These are phyloP conservation scores for Acacia confusa DNA, from an alignment of 306 rosid genomes.

Conservation along the genomic window DNA sequence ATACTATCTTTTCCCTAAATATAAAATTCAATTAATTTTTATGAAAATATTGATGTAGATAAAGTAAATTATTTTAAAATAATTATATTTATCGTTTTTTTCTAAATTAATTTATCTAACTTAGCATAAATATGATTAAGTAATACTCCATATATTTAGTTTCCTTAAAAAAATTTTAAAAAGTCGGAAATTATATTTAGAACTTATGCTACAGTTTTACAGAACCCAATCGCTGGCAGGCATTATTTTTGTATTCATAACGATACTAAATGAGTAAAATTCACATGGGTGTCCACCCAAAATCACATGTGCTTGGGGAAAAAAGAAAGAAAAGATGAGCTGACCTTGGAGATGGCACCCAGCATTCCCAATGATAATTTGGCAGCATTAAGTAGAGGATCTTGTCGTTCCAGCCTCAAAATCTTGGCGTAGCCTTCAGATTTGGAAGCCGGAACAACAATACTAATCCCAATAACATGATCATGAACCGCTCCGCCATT, in stretches of 20 bases:
- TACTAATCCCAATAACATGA: slow-evolving; percentile 51
- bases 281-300: neutral
- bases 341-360: slow-evolving; percentile 82
- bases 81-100: no score
- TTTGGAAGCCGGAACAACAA: slow-evolving; percentile 54
- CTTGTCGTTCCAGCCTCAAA: slow-evolving; percentile 36
- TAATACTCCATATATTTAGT: no score
- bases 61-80: no score
- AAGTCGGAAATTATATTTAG: no score
- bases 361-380: slow-evolving; percentile 62
- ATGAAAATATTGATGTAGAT: rapidly evolving
- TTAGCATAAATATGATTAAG: no score
- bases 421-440: slow-evolving; percentile 66
- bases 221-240: neutral
- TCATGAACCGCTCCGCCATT: slow-evolving; percentile 78
- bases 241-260: neutral
- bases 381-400: slow-evolving; percentile 61
- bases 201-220: no score
- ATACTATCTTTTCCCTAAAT: no score
- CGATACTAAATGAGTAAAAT: neutral
- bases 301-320: neutral
- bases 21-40: no score
- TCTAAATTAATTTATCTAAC: rapidly evolving
- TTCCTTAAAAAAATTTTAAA: no score
- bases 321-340: neutral